Conservation (phyloP, 2,329 filamentous ascomycete species). For the Cryphonectria parasitica region DNA sequence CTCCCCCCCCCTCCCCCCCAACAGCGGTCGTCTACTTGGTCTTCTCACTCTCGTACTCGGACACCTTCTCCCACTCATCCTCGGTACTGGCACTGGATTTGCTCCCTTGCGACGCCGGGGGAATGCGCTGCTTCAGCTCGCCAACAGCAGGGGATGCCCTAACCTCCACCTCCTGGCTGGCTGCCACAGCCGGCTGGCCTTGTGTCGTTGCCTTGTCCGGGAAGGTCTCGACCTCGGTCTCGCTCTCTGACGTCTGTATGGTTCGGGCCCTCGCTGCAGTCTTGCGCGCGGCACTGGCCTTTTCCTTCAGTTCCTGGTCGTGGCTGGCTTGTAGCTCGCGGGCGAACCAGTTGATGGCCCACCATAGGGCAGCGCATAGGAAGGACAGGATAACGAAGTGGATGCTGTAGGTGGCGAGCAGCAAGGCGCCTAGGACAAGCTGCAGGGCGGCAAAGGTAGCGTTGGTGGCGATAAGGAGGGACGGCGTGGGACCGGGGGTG, state of each 20-base stretch:
- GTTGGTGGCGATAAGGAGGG: slow-evolving; percentile 88
- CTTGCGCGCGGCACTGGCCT: slow-evolving; percentile 41
- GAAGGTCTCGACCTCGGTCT: slow-evolving; percentile 55
- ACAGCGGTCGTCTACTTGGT: slow-evolving; percentile 45
- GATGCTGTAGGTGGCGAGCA: slow-evolving; percentile 81
- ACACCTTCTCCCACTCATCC: slow-evolving; percentile 97
- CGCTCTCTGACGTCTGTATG: slow-evolving; percentile 47
- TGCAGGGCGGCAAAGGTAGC: slow-evolving; percentile 86
- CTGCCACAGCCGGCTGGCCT: slow-evolving; percentile 33
- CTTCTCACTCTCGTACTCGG: slow-evolving; percentile 68
- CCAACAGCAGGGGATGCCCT: slow-evolving; percentile 42
- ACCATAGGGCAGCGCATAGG: slow-evolving; percentile 84
- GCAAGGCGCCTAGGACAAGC: slow-evolving; percentile 72
- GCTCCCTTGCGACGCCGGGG: slow-evolving; percentile 45
- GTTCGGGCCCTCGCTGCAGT: slow-evolving; percentile 40
- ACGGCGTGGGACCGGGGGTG: slow-evolving; percentile 86
- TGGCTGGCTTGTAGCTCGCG: slow-evolving; percentile 60
- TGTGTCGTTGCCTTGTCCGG: slow-evolving; percentile 24
- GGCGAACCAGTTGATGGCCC: slow-evolving; percentile 96
- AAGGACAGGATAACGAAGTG: slow-evolving; percentile 85
- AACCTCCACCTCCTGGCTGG: slow-evolving; percentile 50
- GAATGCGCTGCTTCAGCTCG: slow-evolving; percentile 53
- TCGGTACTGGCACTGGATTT: slow-evolving; percentile 76
- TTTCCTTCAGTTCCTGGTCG: slow-evolving; percentile 47
- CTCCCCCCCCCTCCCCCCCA: no score